Evolutionary conservation across 2,329 filamentous ascomycete species (phyloP), one percentile per base, ranked within the genome.

Genomic region (Myrmaecium sp.): DNA sequence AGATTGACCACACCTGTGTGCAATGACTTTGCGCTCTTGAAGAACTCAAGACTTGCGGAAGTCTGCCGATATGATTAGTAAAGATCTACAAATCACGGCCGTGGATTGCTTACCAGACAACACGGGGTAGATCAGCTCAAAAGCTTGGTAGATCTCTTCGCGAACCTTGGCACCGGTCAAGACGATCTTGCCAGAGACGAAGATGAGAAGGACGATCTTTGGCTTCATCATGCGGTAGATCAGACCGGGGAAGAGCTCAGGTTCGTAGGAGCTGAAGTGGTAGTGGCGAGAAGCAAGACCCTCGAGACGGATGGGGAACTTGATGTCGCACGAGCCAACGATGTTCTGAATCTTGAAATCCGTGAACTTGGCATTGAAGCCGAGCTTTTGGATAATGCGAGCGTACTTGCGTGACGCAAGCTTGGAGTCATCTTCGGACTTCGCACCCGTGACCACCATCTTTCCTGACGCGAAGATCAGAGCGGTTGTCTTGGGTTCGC

Each of bases 161-260:
- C 89, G 78, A 38, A 95, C 84, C 54, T 98, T 95, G 40, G 89
- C 89, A 47, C 89, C 89, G 21, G 89, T 95, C 50, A 95, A 68
- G 46, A 95, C 89, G 35, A 95, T 95, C 69, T 95, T 95, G 48
- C 86, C 89, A 46, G 78, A 89, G 46, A 95, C 86, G 62, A 95
- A 95, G 55, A 98, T 94, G 49, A 95, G 64, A 14, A 95, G 73
- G 28, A 95, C 86, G 41, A 95, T 93, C 73, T 95, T 95, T 12
- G 89, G 89, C 66, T 95, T 95, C 66, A 95, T 94, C 89, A 98
- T 98, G 54, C 89, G 83, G 61, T 98, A 98, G 60, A 98, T 98
- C 27, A 98, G 74, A 71, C 89, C 89, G 47, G 89, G 89, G 69
- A 95, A 98, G 53, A 98, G 57, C 52, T 98, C 89, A 40, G 89